Evolutionary conservation across 495 filamentous ascomycete genomes (phyloP).

Genomic region (Hypomontagnella monticulosa): DNA sequence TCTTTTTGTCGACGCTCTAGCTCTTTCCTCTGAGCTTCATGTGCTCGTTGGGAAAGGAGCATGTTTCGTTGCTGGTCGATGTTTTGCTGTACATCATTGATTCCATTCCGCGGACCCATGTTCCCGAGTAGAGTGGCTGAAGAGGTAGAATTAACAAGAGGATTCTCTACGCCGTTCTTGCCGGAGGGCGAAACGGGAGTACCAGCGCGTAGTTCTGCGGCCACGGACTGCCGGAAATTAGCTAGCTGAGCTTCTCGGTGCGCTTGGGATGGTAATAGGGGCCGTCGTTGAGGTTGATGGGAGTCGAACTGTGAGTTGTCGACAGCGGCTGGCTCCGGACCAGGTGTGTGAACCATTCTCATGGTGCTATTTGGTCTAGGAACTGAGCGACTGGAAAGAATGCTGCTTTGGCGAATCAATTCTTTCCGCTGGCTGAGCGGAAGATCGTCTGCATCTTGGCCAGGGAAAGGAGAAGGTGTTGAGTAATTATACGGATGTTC

Average conservation of each 20-base stretch:
- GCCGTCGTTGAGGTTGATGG: slow-evolving; percentile 64
- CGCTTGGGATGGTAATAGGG: slow-evolving; percentile 49
- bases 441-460: slow-evolving; percentile 68
- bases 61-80: slow-evolving; percentile 58
- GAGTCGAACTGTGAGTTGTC: slow-evolving; percentile 59
- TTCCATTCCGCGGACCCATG: slow-evolving; percentile 38
- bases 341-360: slow-evolving; percentile 29
- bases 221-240: slow-evolving; percentile 78
- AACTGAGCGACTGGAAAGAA: slow-evolving; percentile 33
- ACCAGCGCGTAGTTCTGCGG: slow-evolving; percentile 64
- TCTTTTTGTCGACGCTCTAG: slow-evolving; percentile 55
- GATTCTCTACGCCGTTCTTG: slow-evolving; percentile 52
- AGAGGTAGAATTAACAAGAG: slow-evolving; percentile 49
- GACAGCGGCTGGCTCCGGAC: slow-evolving; percentile 34
- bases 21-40: slow-evolving; percentile 56
- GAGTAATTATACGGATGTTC: slow-evolving; percentile 48
- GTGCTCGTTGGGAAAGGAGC: slow-evolving; percentile 57
- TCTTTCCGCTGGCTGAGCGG: slow-evolving; percentile 75
- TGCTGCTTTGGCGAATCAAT: slow-evolving; percentile 59
- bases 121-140: slow-evolving; percentile 34
- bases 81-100: slow-evolving; percentile 41
- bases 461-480: slow-evolving; percentile 18
- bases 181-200: slow-evolving; percentile 52
- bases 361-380: slow-evolving; percentile 33
- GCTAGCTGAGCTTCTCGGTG: slow-evolving; percentile 71